Conservation (phyloP, 2,329 filamentous ascomycete species). For the Elsinoe perseae region DNA sequence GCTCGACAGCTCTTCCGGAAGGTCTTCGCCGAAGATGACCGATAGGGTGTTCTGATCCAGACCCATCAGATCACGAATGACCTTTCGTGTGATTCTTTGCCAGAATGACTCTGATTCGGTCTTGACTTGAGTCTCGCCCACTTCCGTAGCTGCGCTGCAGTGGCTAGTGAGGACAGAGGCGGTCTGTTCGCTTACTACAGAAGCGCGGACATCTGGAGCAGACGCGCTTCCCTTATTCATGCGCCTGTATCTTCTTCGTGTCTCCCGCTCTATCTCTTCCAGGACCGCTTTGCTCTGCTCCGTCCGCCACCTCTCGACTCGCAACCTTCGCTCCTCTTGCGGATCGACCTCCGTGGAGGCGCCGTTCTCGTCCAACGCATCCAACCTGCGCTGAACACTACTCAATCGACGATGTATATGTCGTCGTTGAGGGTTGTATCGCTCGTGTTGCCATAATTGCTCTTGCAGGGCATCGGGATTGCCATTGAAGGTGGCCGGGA, state of each 20-base stretch:
- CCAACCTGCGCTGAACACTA: constrained; percentile 51
- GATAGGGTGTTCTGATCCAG: constrained; percentile 80
- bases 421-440: constrained; percentile 65
- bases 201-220: constrained; percentile 3
- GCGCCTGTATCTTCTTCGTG: constrained; percentile 53
- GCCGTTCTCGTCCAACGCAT: constrained; percentile 45
- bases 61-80: constrained; percentile 83
- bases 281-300: constrained; percentile 81
- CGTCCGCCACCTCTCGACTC: constrained; percentile 86
- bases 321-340: constrained; percentile 61
- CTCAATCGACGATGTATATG: constrained; percentile 50
- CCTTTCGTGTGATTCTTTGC: constrained; percentile 71
- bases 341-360: constrained; percentile 52
- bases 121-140: constrained; percentile 22
- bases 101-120: constrained; percentile 60
- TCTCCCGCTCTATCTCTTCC: constrained; percentile 84
- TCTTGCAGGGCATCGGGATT: constrained; percentile 63
- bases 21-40: constrained; percentile 75
- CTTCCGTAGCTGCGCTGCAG: not conserved
- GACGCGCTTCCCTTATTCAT: constrained; percentile 45
- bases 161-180: constrained; percentile 17
- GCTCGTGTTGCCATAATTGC: constrained; percentile 82
- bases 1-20: constrained; percentile 42
- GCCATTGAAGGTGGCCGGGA: constrained; percentile 39
- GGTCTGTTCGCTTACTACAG: constrained; percentile 24